A percentile compares a stretch with the other conserved stretches of the same genome.
Evolutionary conservation across 257 asterid species (phyloP).

Genomic region (Knoxia roxburghii): DNA sequence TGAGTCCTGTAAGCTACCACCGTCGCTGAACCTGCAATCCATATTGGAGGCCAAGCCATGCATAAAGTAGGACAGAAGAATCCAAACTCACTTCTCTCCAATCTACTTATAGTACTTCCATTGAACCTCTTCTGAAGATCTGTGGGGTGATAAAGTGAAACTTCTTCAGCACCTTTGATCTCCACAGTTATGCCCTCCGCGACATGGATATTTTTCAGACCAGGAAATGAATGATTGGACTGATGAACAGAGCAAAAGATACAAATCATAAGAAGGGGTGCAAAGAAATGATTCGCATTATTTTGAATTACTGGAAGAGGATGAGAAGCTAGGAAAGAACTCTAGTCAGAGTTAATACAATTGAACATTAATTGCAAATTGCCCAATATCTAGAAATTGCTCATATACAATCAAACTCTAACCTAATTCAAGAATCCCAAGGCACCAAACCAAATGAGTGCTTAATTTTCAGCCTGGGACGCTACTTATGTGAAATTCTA

Average conservation of each 20-base stretch:
- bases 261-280: constrained; percentile 12
- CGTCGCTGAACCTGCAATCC: constrained; percentile 50
- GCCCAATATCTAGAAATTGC: neutral
- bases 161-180: constrained; percentile 61
- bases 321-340: neutral
- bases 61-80: constrained; percentile 41
- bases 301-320: neutral
- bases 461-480: neutral
- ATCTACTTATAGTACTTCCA: constrained; percentile 23
- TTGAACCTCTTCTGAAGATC: constrained; percentile 25
- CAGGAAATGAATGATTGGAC: constrained; percentile 46
- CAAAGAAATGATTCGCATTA: neutral
- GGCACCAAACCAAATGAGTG: too few relatives aligned
- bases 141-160: constrained; percentile 39
- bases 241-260: constrained; percentile 25
- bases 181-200: constrained; percentile 73
- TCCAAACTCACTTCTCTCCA: constrained; percentile 18
- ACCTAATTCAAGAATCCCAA: too few relatives aligned
- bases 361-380: neutral
- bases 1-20: constrained; percentile 47
- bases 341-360: neutral
- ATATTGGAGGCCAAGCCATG: constrained; percentile 43
- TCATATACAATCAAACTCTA: neutral
- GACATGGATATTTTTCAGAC: constrained; percentile 57
- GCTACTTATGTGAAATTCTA: neutral